A percentile compares a stretch with the other conserved stretches of the same genome.
Evolutionary conservation across 805 yeast species (phyloP).

Genomic region (Tetrapisispora fleetii): DNA sequence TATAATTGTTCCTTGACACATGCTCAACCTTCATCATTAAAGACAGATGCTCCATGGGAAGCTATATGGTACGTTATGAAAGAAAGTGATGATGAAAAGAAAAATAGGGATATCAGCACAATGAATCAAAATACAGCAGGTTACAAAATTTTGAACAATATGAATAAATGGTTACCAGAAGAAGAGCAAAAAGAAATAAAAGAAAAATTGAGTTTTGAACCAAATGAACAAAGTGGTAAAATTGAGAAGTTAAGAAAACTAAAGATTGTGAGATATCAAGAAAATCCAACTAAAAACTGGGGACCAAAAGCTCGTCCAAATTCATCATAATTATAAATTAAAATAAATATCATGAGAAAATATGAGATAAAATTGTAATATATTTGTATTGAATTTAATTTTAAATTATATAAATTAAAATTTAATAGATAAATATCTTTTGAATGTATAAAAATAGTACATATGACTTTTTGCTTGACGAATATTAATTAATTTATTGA

Average conservation of each 20-base stretch:
- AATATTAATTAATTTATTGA: no score
- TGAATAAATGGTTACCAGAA: constrained; percentile 14
- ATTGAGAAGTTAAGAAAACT: constrained; percentile 57
- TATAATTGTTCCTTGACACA: constrained; percentile 79
- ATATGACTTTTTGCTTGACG: no score
- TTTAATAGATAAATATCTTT: no score
- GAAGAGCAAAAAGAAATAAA: constrained; percentile 3
- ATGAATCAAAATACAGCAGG: constrained; percentile 48
- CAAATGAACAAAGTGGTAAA: constrained; percentile 46
- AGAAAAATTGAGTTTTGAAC: constrained; percentile 41
- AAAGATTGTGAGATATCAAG: constrained; percentile 81
- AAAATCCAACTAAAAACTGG: constrained; percentile 91
- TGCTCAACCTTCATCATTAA: constrained; percentile 74
- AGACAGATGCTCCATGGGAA: constrained; percentile 84
- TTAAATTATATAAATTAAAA: no score
- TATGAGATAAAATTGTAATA: no score
- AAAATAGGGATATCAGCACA: constrained; percentile 32
- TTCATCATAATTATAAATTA: constrained; percentile 3
- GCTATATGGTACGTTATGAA: constrained; percentile 64
- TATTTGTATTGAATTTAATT: no score
- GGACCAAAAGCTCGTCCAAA: constrained; percentile 86
- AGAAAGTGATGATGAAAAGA: constrained; percentile 42
- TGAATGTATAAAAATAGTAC: no score
- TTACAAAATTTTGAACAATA: constrained; percentile 41
- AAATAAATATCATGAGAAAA: neutral